Evolutionary conservation across 257 asterid genomes (phyloP).

Genomic region (Orobanche coerulescens): DNA sequence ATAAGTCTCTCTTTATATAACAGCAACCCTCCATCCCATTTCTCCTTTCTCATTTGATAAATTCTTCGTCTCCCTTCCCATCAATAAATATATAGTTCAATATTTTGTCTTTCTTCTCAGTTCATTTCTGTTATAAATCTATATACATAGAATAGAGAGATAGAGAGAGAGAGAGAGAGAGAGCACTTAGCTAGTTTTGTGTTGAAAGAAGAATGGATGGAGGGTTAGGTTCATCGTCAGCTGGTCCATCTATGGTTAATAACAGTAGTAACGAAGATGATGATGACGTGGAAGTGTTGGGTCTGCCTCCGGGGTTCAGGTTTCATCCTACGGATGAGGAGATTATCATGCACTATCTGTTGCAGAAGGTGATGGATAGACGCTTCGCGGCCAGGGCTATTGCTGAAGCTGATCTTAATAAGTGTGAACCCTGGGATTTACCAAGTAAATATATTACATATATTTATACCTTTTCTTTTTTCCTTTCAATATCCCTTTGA

Average conservation of each 20-base stretch:
- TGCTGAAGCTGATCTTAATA: slow-evolving; percentile 77
- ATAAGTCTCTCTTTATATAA: slow-evolving; percentile 32
- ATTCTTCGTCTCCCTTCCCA: slow-evolving; percentile 1
- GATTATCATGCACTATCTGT: slow-evolving; percentile 58
- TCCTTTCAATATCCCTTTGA: background rate
- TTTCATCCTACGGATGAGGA: slow-evolving; percentile 89
- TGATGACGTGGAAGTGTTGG: slow-evolving; percentile 12
- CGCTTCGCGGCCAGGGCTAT: slow-evolving; percentile 51
- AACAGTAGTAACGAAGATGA: slow-evolving; percentile 17
- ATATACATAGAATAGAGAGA: too few relatives aligned
- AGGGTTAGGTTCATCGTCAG: slow-evolving; percentile 18
- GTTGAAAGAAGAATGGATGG: slow-evolving; percentile 7
- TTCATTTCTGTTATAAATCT: too few relatives aligned
- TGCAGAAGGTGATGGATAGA: slow-evolving; percentile 44
- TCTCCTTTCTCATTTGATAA: slow-evolving; percentile 39
- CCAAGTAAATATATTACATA: slow-evolving; percentile 40
- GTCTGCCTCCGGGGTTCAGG: slow-evolving; percentile 74
- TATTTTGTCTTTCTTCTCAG: background rate
- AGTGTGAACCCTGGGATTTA: slow-evolving; percentile 91
- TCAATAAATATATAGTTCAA: background rate
- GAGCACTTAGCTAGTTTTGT: too few relatives aligned
- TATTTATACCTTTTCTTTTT: background rate
- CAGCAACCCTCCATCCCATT: slow-evolving; percentile 23
- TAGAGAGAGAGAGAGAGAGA: too few relatives aligned
- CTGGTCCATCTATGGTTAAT: slow-evolving; percentile 22